Percentiles rank a stretch among this genome's conserved stretches.
Evolutionary conservation across 257 asterid genomes (phyloP).

Genomic region (Mitragyna speciosa): DNA sequence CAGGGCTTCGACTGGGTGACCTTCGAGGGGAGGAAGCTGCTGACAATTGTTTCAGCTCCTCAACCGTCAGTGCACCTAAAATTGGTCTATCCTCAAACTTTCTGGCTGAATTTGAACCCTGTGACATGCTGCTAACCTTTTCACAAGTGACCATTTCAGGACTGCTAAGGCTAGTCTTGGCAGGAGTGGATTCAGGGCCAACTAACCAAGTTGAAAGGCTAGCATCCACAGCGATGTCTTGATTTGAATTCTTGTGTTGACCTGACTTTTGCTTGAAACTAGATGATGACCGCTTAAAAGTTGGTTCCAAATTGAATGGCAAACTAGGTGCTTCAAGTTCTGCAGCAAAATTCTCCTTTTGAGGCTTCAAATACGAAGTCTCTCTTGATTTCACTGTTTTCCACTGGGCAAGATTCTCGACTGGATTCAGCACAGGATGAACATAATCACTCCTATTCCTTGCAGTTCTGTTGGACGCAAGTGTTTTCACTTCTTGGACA

Average conservation of each 20-base stretch:
- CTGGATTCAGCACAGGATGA: slow-evolving; percentile 81
- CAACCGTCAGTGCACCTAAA: slow-evolving; percentile 91
- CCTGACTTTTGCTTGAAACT: slow-evolving; percentile 43
- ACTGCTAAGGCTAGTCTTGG: slow-evolving; percentile 41
- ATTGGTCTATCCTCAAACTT: slow-evolving; percentile 90
- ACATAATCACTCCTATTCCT: slow-evolving; percentile 71
- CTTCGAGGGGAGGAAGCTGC: slow-evolving; percentile 61
- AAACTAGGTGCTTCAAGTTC: slow-evolving; percentile 43
- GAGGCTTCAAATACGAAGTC: slow-evolving; percentile 36
- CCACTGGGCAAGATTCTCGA: slow-evolving; percentile 89
- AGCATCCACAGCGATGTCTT: slow-evolving; percentile 74
- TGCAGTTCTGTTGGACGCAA: slow-evolving; percentile 35
- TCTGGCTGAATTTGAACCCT: slow-evolving; percentile 45
- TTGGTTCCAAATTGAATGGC: slow-evolving; percentile 51
- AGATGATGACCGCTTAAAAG: slow-evolving; percentile 31
- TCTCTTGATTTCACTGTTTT: slow-evolving; percentile 64
- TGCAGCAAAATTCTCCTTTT: slow-evolving; percentile 66
- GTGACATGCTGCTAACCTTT: slow-evolving; percentile 35
- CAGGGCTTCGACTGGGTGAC: slow-evolving; percentile 90
- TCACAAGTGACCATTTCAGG: slow-evolving; percentile 40
- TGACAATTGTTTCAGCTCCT: slow-evolving; percentile 74
- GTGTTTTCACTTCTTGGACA: slow-evolving; percentile 27
- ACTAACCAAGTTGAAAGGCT: slow-evolving; percentile 90
- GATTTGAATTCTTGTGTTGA: slow-evolving; percentile 33
- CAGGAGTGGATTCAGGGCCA: slow-evolving; percentile 45